Conservation (phyloP, 257 asterid species). For the Petunia axillaris region DNA sequence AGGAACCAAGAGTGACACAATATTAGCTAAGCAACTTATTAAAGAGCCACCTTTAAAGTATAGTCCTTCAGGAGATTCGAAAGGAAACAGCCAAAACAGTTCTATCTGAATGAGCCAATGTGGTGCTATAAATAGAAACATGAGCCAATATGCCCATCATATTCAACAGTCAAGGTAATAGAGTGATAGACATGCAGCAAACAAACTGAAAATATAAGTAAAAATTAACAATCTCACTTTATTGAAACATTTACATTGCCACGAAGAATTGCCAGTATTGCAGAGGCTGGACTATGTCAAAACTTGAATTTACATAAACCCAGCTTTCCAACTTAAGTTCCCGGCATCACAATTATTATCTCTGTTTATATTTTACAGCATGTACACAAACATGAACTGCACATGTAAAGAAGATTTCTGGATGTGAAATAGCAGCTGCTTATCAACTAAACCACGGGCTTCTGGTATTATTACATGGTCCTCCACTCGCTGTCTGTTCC, state of each 20-base stretch:
- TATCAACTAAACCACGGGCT: conserved; percentile 29
- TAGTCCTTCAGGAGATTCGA: no score
- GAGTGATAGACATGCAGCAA: no score
- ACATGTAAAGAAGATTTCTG: conserved; percentile 27
- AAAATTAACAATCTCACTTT: not conserved
- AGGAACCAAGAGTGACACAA: no score
- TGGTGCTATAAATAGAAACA: no score
- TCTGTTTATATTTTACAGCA: conserved; percentile 43
- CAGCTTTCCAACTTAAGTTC: conserved; percentile 39
- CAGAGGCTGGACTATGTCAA: conserved; percentile 29
- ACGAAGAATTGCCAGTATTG: not conserved
- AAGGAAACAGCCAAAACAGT: no score
- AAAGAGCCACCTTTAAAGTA: no score
- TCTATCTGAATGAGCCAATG: no score
- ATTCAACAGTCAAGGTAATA: not conserved
- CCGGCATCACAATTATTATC: conserved; percentile 40
- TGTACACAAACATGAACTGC: conserved; percentile 45
- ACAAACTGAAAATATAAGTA: not conserved
- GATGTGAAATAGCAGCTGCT: conserved; percentile 41
- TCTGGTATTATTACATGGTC: conserved; percentile 22
- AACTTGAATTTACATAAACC: conserved; percentile 51
- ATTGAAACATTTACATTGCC: conserved; percentile 14
- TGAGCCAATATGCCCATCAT: no score
- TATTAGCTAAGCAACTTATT: no score
- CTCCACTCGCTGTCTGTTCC: conserved; percentile 34